Percentiles rank a stretch among this genome's conserved stretches.
These are phyloP conservation scores for Ceratocystis eucalypticola DNA, from an alignment of 2,329 filamentous ascomycete genomes.

Conservation along the genomic window DNA sequence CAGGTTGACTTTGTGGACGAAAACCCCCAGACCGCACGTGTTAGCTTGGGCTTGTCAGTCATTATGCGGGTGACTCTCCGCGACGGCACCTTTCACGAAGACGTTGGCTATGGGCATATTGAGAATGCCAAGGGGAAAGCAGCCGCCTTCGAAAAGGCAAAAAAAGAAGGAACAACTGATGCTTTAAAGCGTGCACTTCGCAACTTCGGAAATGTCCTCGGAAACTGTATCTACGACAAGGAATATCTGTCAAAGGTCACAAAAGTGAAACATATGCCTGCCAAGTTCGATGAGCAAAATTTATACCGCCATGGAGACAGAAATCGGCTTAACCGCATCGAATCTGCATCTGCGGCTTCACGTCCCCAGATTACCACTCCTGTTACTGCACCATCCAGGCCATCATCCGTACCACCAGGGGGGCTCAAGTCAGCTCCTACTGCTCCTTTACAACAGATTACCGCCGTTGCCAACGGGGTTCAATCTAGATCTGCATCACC, in stretches of 20 bases:
- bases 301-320: constrained; percentile 65
- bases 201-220: constrained; percentile 89
- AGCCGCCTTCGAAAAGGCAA: constrained; percentile 92
- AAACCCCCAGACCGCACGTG: constrained; percentile 59
- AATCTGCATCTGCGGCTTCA: neutral
- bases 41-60: constrained; percentile 77
- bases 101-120: constrained; percentile 91
- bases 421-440: constrained; percentile 2
- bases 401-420: neutral
- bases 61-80: constrained; percentile 80
- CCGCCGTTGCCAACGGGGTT: constrained; percentile 23
- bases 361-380: neutral
- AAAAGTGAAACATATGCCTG: constrained; percentile 66
- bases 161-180: constrained; percentile 95
- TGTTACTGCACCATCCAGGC: neutral
- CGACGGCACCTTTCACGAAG: constrained; percentile 95
- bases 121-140: constrained; percentile 95
- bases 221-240: constrained; percentile 98
- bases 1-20: constrained; percentile 95
- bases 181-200: constrained; percentile 77
- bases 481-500: constrained; percentile 15
- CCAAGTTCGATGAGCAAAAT: constrained; percentile 60
- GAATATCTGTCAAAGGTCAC: constrained; percentile 82
- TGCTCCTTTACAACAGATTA: constrained; percentile 24
- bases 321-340: constrained; percentile 12